Conservation (phyloP, 2,329 filamentous ascomycete genomes). For the Trichophyton benhamiae region DNA sequence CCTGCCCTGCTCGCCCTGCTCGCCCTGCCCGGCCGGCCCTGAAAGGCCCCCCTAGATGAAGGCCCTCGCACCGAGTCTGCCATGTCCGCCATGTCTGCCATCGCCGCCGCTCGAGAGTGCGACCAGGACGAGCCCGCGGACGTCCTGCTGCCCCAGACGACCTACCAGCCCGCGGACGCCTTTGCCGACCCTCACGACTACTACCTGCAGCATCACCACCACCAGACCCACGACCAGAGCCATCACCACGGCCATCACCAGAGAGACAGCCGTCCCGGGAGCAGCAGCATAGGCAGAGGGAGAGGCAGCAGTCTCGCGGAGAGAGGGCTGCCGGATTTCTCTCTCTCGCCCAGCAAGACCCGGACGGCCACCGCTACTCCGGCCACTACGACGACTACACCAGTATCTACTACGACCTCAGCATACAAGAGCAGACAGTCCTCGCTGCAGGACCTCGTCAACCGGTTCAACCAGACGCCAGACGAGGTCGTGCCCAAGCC, state of each 20-base stretch:
- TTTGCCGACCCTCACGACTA: conserved; percentile 40
- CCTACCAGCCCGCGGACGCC: conserved; percentile 10
- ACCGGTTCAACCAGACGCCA: conserved; percentile 58
- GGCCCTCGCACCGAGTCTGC: not conserved
- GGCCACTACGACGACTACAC: conserved; percentile 10
- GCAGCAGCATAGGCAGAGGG: not conserved
- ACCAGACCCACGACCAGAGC: conserved; percentile 11
- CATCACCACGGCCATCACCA: not conserved
- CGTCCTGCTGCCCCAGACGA: conserved; percentile 1
- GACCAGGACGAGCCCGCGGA: not conserved
- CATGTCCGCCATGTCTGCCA: not conserved
- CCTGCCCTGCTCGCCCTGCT: not conserved
- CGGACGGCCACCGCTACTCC: conserved; percentile 7
- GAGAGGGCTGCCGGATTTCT: conserved; percentile 1
- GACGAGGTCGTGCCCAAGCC: conserved; percentile 32
- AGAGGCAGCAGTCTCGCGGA: not conserved
- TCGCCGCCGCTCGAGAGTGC: not conserved
- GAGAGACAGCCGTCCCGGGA: not conserved
- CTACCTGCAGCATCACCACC: conserved; percentile 36
- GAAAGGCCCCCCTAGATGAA: not conserved
- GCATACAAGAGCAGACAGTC: conserved; percentile 35
- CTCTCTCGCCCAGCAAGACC: conserved; percentile 8
- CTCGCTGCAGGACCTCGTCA: conserved; percentile 72
- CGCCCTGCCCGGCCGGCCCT: not conserved
- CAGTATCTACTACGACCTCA: conserved; percentile 13